These are phyloP conservation scores for Diaporthe amygdali DNA, from an alignment of 2,329 filamentous ascomycete genomes.

Conservation along the genomic window DNA sequence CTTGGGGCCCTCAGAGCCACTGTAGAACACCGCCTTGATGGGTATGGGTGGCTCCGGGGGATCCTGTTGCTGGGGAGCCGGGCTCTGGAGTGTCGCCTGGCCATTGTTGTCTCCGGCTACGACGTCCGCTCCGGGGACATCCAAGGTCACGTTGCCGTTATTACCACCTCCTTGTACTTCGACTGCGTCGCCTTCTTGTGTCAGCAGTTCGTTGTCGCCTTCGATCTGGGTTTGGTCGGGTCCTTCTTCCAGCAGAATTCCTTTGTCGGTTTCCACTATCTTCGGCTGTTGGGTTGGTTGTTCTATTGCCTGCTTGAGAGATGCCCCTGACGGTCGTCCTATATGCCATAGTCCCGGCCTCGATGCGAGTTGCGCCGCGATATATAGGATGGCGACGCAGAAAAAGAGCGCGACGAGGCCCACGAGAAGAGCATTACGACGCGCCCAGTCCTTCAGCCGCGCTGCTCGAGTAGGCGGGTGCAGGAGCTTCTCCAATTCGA, in stretches of 20 bases:
- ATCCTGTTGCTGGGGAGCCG: conserved; percentile 41
- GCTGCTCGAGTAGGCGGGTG: not conserved
- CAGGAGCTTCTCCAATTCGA: conserved; percentile 12
- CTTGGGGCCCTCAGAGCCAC: conserved; percentile 40
- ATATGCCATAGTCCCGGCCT: conserved; percentile 1
- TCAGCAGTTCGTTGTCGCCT: not conserved
- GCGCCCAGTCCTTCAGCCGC: conserved; percentile 7
- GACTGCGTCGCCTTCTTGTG: not conserved
- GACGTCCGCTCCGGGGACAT: not conserved
- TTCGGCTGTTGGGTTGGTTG: not conserved
- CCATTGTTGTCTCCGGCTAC: conserved; percentile 31
- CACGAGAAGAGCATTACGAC: conserved; percentile 2
- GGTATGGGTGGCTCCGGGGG: conserved; percentile 44
- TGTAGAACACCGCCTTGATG: conserved; percentile 52
- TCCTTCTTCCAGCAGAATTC: not conserved
- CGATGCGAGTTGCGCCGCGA: not conserved
- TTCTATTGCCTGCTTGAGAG: conserved; percentile 8
- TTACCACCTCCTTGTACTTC: not conserved
- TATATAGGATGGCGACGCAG: conserved; percentile 15
- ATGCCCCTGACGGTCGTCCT: not conserved
- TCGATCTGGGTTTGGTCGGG: not conserved
- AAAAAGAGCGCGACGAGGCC: conserved; percentile 17
- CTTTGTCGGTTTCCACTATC: not conserved
- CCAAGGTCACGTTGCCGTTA: not conserved
- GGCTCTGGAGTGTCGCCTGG: conserved; percentile 48